These are phyloP conservation scores for Oenanthe sinensis DNA, from an alignment of 129 eudicot species.

Conservation along the genomic window DNA sequence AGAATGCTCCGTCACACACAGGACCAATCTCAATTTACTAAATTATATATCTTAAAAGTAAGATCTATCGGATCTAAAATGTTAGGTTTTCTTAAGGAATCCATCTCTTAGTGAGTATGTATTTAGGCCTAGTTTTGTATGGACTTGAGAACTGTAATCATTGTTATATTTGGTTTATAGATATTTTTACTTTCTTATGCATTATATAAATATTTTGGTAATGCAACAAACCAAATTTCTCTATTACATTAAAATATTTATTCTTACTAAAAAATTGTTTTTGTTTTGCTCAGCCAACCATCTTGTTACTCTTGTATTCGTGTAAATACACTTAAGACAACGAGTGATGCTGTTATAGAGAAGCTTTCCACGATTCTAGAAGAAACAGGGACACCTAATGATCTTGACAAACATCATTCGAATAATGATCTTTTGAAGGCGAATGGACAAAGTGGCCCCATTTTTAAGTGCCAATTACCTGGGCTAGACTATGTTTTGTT, in stretches of 20 bases:
- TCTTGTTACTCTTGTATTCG: constrained; percentile 94
- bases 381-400: constrained; percentile 21
- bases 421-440: constrained; percentile 10
- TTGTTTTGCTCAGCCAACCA: constrained; percentile 55
- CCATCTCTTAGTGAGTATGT: neutral
- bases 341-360: constrained; percentile 59
- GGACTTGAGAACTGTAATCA: neutral
- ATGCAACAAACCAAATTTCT: neutral
- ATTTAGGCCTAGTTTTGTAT: neutral
- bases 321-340: constrained; percentile 69
- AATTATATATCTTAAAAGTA: too few relatives aligned
- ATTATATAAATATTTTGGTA: neutral
- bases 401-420: constrained; percentile 6
- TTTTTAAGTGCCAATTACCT: constrained; percentile 69
- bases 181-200: neutral
- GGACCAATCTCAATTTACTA: too few relatives aligned
- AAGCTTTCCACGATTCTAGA: constrained; percentile 48
- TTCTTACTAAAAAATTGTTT: neutral
- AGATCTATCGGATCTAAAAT: too few relatives aligned
- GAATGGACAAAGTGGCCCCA: constrained; percentile 16
- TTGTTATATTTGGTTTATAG: neutral
- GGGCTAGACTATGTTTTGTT: constrained; percentile 83
- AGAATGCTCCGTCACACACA: too few relatives aligned
- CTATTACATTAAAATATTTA: too few relatives aligned
- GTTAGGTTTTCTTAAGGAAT: neutral